These are phyloP conservation scores for Tilletia walkeri DNA, from an alignment of 1,284 basidiomycete species.

Conservation along the genomic window DNA sequence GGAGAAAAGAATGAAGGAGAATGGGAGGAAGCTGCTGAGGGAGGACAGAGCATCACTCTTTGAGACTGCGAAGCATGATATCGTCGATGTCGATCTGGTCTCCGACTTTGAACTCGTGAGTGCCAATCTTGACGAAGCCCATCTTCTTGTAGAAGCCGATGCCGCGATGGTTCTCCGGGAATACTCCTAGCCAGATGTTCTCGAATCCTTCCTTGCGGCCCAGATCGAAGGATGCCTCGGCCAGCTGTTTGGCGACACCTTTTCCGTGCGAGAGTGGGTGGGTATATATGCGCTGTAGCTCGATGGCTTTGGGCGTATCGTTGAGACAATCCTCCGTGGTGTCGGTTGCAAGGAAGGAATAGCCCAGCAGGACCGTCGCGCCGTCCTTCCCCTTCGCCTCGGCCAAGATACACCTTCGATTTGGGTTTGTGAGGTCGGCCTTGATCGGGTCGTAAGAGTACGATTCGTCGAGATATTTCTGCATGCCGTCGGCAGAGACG, in stretches of 20 bases:
- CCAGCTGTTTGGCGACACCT: conserved; percentile 20
- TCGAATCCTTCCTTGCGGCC: conserved; percentile 8
- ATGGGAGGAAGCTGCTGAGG: no score
- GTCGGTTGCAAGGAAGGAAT: conserved; percentile 25
- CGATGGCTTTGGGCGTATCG: conserved; percentile 25
- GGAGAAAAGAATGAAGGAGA: no score
- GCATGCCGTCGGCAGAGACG: conserved; percentile 29
- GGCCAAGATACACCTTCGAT: background rate
- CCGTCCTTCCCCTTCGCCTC: conserved; percentile 12
- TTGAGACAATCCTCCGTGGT: conserved; percentile 28
- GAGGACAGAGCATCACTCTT: background rate
- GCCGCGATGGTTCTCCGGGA: background rate
- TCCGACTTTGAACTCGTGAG: conserved; percentile 4
- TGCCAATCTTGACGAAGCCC: conserved; percentile 5
- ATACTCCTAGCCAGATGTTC: background rate
- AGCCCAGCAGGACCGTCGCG: conserved; percentile 23
- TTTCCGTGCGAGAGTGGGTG: conserved; percentile 27
- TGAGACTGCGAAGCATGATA: conserved; percentile 2
- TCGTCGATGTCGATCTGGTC: conserved; percentile 5
- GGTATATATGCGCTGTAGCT: conserved; percentile 34
- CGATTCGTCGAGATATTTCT: conserved; percentile 28
- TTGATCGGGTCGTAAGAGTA: conserved; percentile 23
- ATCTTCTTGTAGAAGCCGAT: conserved; percentile 9
- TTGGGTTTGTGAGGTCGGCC: conserved; percentile 21
- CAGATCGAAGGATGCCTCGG: conserved; percentile 7